Conservation (phyloP, 1,284 basidiomycete species). For the Phaffia rhodozyma region DNA sequence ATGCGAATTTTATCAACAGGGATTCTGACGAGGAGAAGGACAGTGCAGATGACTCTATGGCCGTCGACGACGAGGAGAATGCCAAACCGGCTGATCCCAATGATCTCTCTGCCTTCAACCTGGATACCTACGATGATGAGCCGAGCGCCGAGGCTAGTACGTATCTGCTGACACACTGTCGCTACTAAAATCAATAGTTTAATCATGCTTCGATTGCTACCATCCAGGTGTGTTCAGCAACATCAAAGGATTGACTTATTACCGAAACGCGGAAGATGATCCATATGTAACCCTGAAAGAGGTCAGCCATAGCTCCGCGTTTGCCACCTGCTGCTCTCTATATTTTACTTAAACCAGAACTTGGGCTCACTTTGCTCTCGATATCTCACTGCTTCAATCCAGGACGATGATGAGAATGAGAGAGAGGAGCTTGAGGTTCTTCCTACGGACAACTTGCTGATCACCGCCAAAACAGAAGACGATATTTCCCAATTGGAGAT, state of each 20-base stretch:
- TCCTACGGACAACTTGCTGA: slow-evolving; percentile 82
- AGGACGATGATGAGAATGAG: slow-evolving; percentile 70
- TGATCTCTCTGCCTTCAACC: slow-evolving; percentile 79
- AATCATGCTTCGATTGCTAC: slow-evolving; percentile 37
- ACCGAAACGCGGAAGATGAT: slow-evolving; percentile 84
- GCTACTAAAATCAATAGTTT: neutral
- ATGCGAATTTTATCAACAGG: slow-evolving; percentile 35
- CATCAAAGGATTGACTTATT: slow-evolving; percentile 88
- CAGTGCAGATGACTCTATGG: slow-evolving; percentile 40
- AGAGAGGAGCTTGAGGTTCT: slow-evolving; percentile 81
- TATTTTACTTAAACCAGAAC: neutral
- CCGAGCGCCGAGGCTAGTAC: slow-evolving; percentile 47
- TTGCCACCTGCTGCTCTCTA: neutral
- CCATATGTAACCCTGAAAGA: slow-evolving; percentile 96
- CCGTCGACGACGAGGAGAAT: slow-evolving; percentile 42
- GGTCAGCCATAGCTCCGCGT: slow-evolving; percentile 38
- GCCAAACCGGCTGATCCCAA: slow-evolving; percentile 42
- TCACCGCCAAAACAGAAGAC: slow-evolving; percentile 90
- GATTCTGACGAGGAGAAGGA: slow-evolving; percentile 39
- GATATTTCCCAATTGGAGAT: slow-evolving; percentile 93
- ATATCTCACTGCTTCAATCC: slow-evolving; percentile 9
- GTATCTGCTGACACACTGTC: slow-evolving; percentile 17
- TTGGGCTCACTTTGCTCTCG: slow-evolving; percentile 16
- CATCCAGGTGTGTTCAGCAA: slow-evolving; percentile 78
- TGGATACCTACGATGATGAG: slow-evolving; percentile 91